A percentile compares a stretch with the other conserved stretches of the same genome.
Conservation (phyloP, 2,329 filamentous ascomycete species). For the Passalora sequoiae region DNA sequence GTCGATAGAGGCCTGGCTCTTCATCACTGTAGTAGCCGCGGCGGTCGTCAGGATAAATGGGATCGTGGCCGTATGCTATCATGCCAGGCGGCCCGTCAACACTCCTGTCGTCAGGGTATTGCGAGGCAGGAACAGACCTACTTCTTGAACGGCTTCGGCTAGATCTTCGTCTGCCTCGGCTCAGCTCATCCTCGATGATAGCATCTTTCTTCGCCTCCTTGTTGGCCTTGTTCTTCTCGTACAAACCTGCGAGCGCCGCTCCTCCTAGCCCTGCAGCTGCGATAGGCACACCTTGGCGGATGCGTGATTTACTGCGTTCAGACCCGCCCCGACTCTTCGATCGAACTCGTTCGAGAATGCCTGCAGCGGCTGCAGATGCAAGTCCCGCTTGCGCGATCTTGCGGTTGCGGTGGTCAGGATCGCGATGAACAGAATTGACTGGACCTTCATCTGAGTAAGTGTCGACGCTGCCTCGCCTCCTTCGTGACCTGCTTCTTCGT, state of each 20-base stretch:
- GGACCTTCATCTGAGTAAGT: slow-evolving; percentile 23
- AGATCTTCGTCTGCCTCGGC: slow-evolving; percentile 24
- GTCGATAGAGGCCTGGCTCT: slow-evolving; percentile 39
- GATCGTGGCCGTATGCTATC: slow-evolving; percentile 61
- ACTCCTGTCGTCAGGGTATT: slow-evolving; percentile 34
- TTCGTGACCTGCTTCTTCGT: slow-evolving; percentile 42
- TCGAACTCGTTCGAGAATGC: slow-evolving; percentile 53
- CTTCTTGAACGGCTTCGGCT: slow-evolving; percentile 38
- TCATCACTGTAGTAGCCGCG: slow-evolving; percentile 36
- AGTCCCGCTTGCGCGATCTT: slow-evolving; percentile 58
- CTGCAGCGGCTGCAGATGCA: slow-evolving; percentile 58
- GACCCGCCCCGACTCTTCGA: slow-evolving; percentile 54
- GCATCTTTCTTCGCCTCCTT: slow-evolving; percentile 49
- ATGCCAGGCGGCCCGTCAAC: slow-evolving; percentile 48
- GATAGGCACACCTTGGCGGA: slow-evolving; percentile 55
- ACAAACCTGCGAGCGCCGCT: slow-evolving; percentile 57
- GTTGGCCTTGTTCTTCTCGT: slow-evolving; percentile 59
- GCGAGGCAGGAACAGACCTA: slow-evolving; percentile 39
- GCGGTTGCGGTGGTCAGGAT: slow-evolving; percentile 51
- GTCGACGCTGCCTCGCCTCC: slow-evolving; percentile 39
- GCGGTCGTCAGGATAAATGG: slow-evolving; percentile 53
- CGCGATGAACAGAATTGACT: slow-evolving; percentile 22
- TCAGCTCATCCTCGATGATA: slow-evolving; percentile 34
- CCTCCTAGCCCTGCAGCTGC: slow-evolving; percentile 57
- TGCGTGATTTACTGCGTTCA: slow-evolving; percentile 49